Evolutionary conservation across 768 basidiomycete genomes (phyloP).

Genomic region (Rhodocollybia butyracea): DNA sequence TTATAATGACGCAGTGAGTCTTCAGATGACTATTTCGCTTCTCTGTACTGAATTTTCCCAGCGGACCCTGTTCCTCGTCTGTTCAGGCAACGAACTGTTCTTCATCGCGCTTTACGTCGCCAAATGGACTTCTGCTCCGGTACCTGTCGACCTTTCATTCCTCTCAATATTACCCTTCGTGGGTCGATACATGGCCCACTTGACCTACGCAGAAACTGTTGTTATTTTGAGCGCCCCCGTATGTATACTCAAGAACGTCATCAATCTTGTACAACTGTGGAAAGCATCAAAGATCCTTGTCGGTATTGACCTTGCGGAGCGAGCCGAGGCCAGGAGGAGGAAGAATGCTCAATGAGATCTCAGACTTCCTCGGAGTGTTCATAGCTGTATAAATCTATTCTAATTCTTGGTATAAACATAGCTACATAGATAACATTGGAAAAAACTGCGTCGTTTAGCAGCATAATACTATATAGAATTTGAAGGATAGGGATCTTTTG

Average conservation of each 20-base stretch:
- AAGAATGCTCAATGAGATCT: conserved; percentile 12
- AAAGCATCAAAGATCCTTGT: conserved; percentile 95
- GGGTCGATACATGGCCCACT: conserved; percentile 24
- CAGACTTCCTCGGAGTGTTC: neutral
- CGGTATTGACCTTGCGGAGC: conserved; percentile 87
- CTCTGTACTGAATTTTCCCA: conserved; percentile 24
- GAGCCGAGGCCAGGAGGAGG: conserved; percentile 59
- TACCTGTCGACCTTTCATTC: conserved; percentile 37
- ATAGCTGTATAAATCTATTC: neutral
- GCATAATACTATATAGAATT: too few relatives aligned
- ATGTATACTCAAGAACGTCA: conserved; percentile 81
- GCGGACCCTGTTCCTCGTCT: conserved; percentile 88
- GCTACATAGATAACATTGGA: too few relatives aligned
- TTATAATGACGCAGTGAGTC: conserved; percentile 86
- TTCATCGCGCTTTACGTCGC: conserved; percentile 94
- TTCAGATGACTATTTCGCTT: neutral
- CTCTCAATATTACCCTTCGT: conserved; percentile 8
- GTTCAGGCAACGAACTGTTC: conserved; percentile 94
- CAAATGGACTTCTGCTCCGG: conserved; percentile 75
- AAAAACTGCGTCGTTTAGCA: too few relatives aligned
- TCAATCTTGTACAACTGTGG: conserved; percentile 97
- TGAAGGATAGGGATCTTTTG: too few relatives aligned
- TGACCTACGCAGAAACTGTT: conserved; percentile 78
- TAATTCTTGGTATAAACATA: too few relatives aligned
- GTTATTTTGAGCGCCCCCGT: conserved; percentile 63